Conservation (phyloP, 2,329 filamentous ascomycete genomes). For the Cladosporium sphaerospermum region DNA sequence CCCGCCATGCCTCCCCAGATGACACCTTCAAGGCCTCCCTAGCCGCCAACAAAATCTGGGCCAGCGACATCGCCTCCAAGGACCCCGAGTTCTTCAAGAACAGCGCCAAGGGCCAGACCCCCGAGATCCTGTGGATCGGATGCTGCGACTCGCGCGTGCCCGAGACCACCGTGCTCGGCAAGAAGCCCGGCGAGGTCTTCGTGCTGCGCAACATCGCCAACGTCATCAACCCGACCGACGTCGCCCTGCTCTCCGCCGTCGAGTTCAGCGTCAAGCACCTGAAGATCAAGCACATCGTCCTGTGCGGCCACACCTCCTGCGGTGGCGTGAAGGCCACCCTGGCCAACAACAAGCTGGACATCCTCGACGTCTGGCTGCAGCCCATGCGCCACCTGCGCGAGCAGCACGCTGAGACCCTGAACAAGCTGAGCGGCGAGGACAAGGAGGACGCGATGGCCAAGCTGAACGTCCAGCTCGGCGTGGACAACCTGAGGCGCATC, state of each 20-base stretch:
- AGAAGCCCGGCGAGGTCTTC: conserved; percentile 78
- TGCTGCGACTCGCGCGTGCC: conserved; percentile 82
- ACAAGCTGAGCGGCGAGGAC: conserved; percentile 40
- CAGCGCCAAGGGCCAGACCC: conserved; percentile 61
- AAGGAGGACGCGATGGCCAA: conserved; percentile 61
- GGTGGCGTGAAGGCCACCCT: conserved; percentile 53
- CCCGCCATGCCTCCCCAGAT: conserved; percentile 10
- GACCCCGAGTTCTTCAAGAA: conserved; percentile 67
- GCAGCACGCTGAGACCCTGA: conserved; percentile 47
- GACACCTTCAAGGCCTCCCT: conserved; percentile 45
- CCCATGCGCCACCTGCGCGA: conserved; percentile 50
- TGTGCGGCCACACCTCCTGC: conserved; percentile 57
- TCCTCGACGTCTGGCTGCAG: conserved; percentile 56
- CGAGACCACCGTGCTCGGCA: conserved; percentile 72
- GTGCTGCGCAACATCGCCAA: conserved; percentile 90
- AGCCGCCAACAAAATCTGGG: conserved; percentile 65
- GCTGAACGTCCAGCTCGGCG: conserved; percentile 66
- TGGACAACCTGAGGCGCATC: conserved; percentile 64
- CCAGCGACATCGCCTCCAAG: conserved; percentile 55
- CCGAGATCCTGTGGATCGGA: conserved; percentile 71
- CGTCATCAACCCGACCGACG: conserved; percentile 66
- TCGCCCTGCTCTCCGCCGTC: conserved; percentile 68
- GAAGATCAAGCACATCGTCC: conserved; percentile 57
- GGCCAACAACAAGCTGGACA: conserved; percentile 52
- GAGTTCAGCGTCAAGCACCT: conserved; percentile 71